Conservation (phyloP, 306 rosid species). For the Casuarina cunninghamiana region DNA sequence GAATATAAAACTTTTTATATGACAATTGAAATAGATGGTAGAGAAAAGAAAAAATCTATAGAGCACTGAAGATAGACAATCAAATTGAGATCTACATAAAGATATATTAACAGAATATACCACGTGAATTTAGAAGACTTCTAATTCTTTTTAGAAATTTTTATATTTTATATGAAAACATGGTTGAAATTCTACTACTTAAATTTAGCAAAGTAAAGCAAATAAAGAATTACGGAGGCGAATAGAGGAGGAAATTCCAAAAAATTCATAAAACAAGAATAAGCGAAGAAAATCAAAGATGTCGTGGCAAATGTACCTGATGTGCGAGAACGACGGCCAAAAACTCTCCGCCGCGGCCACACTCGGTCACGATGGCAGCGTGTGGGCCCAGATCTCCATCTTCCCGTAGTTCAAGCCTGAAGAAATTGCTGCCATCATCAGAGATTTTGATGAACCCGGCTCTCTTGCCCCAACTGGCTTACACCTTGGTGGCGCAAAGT, state of each 20-base stretch:
- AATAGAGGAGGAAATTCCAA: background rate
- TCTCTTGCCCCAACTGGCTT: conserved; percentile 58
- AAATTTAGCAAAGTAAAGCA: too few relatives aligned
- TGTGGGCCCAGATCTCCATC: conserved; percentile 54
- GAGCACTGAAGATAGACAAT: too few relatives aligned
- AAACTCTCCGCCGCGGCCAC: conserved; percentile 55
- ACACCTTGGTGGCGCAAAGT: conserved; percentile 51
- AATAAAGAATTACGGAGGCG: too few relatives aligned
- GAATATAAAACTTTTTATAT: too few relatives aligned
- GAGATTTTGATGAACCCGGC: conserved; percentile 55
- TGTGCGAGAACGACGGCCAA: conserved; percentile 58
- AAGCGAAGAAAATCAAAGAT: conserved; percentile 22
- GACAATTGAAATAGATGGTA: too few relatives aligned
- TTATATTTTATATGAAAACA: too few relatives aligned
- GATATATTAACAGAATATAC: too few relatives aligned
- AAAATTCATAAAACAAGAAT: background rate
- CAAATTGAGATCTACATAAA: too few relatives aligned
- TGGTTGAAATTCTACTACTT: too few relatives aligned
- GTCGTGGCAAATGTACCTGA: conserved; percentile 66
- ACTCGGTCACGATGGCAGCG: conserved; percentile 50
- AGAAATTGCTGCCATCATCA: conserved; percentile 43
- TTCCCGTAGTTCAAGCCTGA: conserved; percentile 57
- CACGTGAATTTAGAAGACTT: too few relatives aligned
- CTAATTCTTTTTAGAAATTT: too few relatives aligned
- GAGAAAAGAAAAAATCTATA: too few relatives aligned